phyloP scores from a whole-genome alignment of 2,329 filamentous ascomycete species.

The Diaporthe sp. region DNA sequence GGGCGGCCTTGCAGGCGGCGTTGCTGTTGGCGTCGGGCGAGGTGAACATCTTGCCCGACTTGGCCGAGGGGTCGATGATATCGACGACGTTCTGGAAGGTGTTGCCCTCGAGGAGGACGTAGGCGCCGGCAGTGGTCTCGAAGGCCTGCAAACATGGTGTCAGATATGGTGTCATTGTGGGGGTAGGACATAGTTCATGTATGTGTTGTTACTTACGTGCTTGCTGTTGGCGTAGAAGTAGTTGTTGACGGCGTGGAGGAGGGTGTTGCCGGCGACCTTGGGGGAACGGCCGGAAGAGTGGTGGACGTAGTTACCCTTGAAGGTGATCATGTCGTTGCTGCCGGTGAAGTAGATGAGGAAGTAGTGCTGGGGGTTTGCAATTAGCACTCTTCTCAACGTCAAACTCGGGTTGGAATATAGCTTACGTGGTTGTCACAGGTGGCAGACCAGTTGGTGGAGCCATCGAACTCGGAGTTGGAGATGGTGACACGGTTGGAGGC shows the following conservation, averaged over 20 bases:
- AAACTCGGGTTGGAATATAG: no score
- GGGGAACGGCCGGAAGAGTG: constrained; percentile 67
- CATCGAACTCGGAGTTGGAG: constrained; percentile 70
- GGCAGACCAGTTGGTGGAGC: constrained; percentile 63
- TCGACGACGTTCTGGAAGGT: constrained; percentile 65
- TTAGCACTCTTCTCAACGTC: no score
- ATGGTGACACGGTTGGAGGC: constrained; percentile 63
- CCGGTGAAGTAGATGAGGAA: constrained; percentile 69
- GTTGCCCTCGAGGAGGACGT: constrained; percentile 66
- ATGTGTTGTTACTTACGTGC: background rate
- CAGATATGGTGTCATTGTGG: background rate
- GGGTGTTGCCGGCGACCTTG: constrained; percentile 66
- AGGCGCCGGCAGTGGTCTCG: constrained; percentile 56
- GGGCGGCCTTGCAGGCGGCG: constrained; percentile 51
- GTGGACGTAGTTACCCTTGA: constrained; percentile 72
- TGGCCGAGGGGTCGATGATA: constrained; percentile 45
- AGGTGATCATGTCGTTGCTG: constrained; percentile 62
- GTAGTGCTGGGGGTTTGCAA: constrained; percentile 63
- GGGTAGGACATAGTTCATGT: no score
- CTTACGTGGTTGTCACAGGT: constrained; percentile 62
- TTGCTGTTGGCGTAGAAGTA: constrained; percentile 62
- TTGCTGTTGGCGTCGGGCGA: constrained; percentile 43
- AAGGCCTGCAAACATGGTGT: constrained; percentile 58
- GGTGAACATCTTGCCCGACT: constrained; percentile 38
- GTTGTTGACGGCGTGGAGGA: constrained; percentile 71